Conservation (phyloP, 352 stramenopile genomes). For the Phytophthora gonapodyides region DNA sequence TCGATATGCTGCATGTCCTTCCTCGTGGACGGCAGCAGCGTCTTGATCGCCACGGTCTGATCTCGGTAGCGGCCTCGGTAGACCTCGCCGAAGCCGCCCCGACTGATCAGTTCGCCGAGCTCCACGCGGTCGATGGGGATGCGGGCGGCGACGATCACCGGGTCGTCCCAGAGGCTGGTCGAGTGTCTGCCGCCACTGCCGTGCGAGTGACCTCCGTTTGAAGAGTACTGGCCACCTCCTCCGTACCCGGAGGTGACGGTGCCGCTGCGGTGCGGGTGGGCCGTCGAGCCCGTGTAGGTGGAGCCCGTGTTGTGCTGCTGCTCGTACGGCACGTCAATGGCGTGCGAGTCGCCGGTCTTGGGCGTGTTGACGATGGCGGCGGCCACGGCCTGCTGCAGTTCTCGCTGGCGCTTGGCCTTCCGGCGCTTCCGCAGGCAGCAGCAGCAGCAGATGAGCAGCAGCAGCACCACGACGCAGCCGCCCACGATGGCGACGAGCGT, state of each 20-base stretch:
- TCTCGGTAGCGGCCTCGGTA: slow-evolving; percentile 41
- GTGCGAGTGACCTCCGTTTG: slow-evolving; percentile 5
- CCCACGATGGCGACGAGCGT: slow-evolving; percentile 27
- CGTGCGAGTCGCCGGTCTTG: slow-evolving; percentile 23
- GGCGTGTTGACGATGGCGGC: slow-evolving; percentile 24
- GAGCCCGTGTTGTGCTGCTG: slow-evolving; percentile 26
- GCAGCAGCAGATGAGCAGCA: slow-evolving; percentile 32
- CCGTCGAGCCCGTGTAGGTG: slow-evolving; percentile 30
- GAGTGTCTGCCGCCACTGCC: slow-evolving; percentile 15
- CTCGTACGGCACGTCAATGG: slow-evolving; percentile 27
- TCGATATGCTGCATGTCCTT: slow-evolving; percentile 46
- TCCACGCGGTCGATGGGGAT: slow-evolving; percentile 47
- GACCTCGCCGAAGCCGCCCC: slow-evolving; percentile 45
- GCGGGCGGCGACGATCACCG: slow-evolving; percentile 40
- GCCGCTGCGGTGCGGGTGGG: slow-evolving; percentile 17
- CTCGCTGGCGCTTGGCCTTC: slow-evolving; percentile 19
- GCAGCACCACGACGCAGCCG: slow-evolving; percentile 23
- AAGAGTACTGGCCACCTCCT: slow-evolving; percentile 7
- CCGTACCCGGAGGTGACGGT: slow-evolving; percentile 12
- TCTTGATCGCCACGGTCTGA: slow-evolving; percentile 47
- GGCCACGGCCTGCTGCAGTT: slow-evolving; percentile 27
- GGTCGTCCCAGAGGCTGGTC: slow-evolving; percentile 42
- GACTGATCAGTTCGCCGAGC: slow-evolving; percentile 37
- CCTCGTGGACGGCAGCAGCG: slow-evolving; percentile 32
- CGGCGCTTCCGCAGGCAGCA: slow-evolving; percentile 32